Conservation (phyloP, 2,329 filamentous ascomycete species). For the Alternaria arborescens region DNA sequence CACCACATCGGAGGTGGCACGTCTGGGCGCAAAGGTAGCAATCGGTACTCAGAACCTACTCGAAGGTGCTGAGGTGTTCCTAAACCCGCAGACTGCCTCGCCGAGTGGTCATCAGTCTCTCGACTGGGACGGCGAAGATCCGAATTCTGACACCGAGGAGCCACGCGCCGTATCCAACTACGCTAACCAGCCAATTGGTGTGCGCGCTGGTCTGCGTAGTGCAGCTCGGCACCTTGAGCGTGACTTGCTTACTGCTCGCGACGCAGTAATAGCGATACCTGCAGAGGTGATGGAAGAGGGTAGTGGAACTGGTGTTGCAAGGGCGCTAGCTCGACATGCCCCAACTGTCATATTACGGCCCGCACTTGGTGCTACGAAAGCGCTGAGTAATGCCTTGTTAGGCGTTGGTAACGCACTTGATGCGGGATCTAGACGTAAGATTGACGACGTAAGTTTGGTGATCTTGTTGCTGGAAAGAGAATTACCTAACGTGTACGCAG, state of each 20-base stretch:
- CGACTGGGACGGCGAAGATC: conserved; percentile 63
- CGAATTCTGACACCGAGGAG: conserved; percentile 71
- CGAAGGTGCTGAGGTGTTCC: conserved; percentile 84
- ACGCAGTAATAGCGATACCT: conserved; percentile 94
- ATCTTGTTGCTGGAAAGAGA: neutral
- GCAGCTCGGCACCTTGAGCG: conserved; percentile 84
- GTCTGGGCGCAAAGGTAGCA: conserved; percentile 90
- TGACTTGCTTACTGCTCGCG: conserved; percentile 84
- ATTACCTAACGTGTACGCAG: neutral
- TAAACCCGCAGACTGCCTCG: conserved; percentile 56
- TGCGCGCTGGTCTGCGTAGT: conserved; percentile 83
- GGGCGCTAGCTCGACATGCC: conserved; percentile 78
- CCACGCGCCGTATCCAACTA: conserved; percentile 87
- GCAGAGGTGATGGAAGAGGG: conserved; percentile 88
- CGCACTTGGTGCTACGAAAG: conserved; percentile 88
- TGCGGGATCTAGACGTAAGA: conserved; percentile 77
- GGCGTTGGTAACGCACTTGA: conserved; percentile 94
- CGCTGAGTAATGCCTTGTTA: conserved; percentile 85
- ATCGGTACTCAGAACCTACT: conserved; percentile 95
- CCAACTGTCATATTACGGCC: conserved; percentile 94
- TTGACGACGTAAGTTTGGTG: conserved; percentile 80
- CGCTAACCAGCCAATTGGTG: conserved; percentile 89
- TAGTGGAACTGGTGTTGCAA: conserved; percentile 80
- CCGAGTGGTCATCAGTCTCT: conserved; percentile 31
- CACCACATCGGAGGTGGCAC: conserved; percentile 92